Base-by-base conservation (phyloP, 2,329 filamentous ascomycete genomes). In the Claviceps sp. region DNA sequence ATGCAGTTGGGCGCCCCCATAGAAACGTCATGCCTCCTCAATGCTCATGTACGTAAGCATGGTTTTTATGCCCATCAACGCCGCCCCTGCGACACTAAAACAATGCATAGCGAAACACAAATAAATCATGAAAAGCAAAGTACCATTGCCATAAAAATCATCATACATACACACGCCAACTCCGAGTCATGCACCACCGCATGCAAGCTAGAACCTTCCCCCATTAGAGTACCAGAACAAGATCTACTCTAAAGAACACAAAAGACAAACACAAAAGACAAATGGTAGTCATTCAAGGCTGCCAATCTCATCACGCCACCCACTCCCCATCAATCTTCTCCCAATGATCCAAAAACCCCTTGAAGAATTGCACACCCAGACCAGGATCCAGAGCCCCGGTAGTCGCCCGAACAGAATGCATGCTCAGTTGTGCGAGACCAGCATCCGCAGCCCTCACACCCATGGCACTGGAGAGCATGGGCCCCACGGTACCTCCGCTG, bases 401-500 rank as follows among this genome's bases (percentile, higher is more conserved):
- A 0, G 89, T 95, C 0, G 91, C 91, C 26, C 91, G 78, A 58
- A 97, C 86, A 50, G 82, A 87, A 68, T 97, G 91, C 91, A 97
- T 97, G 63, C 85, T 91, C 60, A 96, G 70, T 71, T 97, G 91
- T 5, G 89, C 84, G 61, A 97, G 84, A 14, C 91, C 91, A 0
- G 87, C 89, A 65, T 97, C 91, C 48, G 93, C 85, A 0, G 88
- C 81, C 49, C 87, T 73, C 54, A 95, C 83, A 34, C 91, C 91
- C 68, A 93, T 86, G 30, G 78, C 79, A 30, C 84, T 81, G 58
- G 83, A 89, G 38, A 95, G 75, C 79, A 90, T 89, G 0, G 93
- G 93, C 0, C 93, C 93, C n/a, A 97, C 89, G 0, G 93, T 98
- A 16, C 93, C 93, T 34, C 93, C 93, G 62, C 82, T 88, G 51